A percentile compares a stretch with the other conserved stretches of the same genome.
These are phyloP conservation scores for Dictyostelium capitatum DNA, from an alignment of 78 protist species.

Conservation along the genomic window DNA sequence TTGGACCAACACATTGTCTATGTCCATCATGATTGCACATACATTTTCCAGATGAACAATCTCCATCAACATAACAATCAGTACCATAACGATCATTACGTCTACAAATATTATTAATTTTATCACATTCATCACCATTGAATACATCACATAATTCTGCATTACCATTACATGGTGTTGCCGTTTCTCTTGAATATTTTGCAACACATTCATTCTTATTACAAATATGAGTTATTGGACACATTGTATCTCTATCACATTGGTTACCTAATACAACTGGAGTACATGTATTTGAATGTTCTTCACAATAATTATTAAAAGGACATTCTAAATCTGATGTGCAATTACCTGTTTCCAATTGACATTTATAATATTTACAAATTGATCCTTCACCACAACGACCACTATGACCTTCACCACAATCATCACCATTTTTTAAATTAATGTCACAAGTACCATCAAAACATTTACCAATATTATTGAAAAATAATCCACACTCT, in stretches of 20 bases:
- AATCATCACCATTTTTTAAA: not conserved
- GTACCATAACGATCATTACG: not conserved
- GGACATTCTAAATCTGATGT: not conserved
- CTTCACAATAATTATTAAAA: conserved; percentile 10
- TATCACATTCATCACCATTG: conserved; percentile 4
- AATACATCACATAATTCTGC: not conserved
- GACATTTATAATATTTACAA: not conserved
- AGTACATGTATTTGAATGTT: not conserved
- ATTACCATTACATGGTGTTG: not conserved
- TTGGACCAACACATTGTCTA: not conserved
- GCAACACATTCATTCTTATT: conserved; percentile 1
- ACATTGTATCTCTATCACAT: not conserved
- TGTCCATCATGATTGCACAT: not conserved
- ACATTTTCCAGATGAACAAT: conserved; percentile 11
- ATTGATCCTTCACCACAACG: not conserved
- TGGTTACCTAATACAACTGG: not conserved
- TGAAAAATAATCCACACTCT: not conserved
- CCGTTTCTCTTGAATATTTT: not conserved
- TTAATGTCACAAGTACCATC: not conserved
- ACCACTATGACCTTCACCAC: not conserved
- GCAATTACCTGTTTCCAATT: not conserved
- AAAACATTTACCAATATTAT: not conserved
- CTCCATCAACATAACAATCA: conserved; percentile 30
- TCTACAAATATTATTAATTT: not conserved
- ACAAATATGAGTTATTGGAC: not conserved